These are phyloP conservation scores for Candida koratica DNA, from an alignment of 805 yeast genomes.

Conservation along the genomic window DNA sequence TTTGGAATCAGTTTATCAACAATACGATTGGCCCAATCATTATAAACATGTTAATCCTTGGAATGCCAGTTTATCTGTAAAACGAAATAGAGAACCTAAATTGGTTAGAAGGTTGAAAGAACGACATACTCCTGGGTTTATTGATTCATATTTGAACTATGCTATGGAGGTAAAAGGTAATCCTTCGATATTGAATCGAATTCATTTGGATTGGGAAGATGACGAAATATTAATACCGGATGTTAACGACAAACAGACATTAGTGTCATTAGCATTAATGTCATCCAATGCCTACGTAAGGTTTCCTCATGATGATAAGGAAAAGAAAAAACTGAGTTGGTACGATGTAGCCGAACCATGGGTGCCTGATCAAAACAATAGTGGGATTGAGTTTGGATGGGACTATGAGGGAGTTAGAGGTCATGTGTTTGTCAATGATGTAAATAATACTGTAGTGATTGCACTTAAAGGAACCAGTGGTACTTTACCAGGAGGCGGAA, in stretches of 20 bases:
- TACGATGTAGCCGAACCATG: conserved; percentile 57
- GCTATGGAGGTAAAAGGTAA: conserved; percentile 44
- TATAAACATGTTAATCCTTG: conserved; percentile 37
- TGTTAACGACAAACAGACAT: conserved; percentile 66
- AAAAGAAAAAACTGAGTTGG: conserved; percentile 70
- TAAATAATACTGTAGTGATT: conserved; percentile 61
- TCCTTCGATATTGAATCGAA: conserved; percentile 31
- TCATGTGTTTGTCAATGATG: conserved; percentile 70
- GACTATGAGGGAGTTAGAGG: conserved; percentile 81
- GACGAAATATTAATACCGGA: conserved; percentile 63
- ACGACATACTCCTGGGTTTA: conserved; percentile 51
- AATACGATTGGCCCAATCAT: conserved; percentile 36
- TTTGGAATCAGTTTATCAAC: conserved; percentile 10
- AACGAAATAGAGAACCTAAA: conserved; percentile 16
- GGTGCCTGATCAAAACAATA: conserved; percentile 52
- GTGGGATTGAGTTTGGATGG: conserved; percentile 81
- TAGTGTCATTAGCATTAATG: conserved; percentile 74
- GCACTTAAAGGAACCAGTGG: conserved; percentile 92
- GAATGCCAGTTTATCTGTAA: conserved; percentile 31
- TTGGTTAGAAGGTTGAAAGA: conserved; percentile 28
- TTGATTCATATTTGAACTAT: conserved; percentile 62
- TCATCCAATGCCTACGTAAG: conserved; percentile 88
- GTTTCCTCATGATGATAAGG: conserved; percentile 54
- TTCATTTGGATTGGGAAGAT: conserved; percentile 62
- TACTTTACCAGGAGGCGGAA: conserved; percentile 50